phyloP scores from a whole-genome alignment of 768 basidiomycete genomes.

The Mrakia gelida region DNA sequence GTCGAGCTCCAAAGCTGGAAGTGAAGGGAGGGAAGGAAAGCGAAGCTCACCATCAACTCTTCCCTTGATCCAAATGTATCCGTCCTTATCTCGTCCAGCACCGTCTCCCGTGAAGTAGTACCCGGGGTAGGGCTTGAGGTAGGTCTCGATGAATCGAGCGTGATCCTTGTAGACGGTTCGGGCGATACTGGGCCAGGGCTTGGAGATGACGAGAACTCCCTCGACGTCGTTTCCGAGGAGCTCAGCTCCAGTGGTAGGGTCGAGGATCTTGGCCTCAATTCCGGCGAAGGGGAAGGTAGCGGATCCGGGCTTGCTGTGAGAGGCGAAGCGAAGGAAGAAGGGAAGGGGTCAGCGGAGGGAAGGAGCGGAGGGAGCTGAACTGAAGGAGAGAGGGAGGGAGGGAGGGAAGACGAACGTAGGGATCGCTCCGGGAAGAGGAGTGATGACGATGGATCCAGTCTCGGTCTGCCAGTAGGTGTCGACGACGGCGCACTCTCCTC shows the following conservation, averaged over 20 bases:
- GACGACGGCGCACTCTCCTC: conserved; percentile 80
- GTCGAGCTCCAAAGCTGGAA: background rate
- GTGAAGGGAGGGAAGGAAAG: conserved; percentile 9
- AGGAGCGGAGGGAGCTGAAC: no score
- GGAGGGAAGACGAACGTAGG: conserved; percentile 52
- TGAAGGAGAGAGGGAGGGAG: background rate
- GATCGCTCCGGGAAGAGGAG: conserved; percentile 92
- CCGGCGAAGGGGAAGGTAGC: conserved; percentile 99
- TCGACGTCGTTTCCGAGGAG: conserved; percentile 78
- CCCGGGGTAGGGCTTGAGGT: conserved; percentile 55
- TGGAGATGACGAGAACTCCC: conserved; percentile 79
- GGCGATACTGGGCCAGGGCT: conserved; percentile 93
- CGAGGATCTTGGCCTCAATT: conserved; percentile 79
- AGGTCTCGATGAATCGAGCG: conserved; percentile 72
- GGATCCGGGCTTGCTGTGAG: conserved; percentile 69
- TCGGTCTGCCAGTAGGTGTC: conserved; percentile 98
- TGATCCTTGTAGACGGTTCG: conserved; percentile 90
- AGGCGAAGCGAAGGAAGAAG: background rate
- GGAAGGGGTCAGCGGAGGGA: background rate
- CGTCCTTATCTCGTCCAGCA: conserved; percentile 86
- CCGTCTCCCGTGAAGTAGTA: conserved; percentile 92
- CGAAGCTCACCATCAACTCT: conserved; percentile 74
- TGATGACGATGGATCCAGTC: conserved; percentile 91
- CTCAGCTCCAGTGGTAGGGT: conserved; percentile 59
- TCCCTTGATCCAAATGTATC: conserved; percentile 99